A percentile compares a stretch with the other conserved stretches of the same genome.
Conservation (phyloP, 2,329 filamentous ascomycete genomes). For the Penicillium sp. region DNA sequence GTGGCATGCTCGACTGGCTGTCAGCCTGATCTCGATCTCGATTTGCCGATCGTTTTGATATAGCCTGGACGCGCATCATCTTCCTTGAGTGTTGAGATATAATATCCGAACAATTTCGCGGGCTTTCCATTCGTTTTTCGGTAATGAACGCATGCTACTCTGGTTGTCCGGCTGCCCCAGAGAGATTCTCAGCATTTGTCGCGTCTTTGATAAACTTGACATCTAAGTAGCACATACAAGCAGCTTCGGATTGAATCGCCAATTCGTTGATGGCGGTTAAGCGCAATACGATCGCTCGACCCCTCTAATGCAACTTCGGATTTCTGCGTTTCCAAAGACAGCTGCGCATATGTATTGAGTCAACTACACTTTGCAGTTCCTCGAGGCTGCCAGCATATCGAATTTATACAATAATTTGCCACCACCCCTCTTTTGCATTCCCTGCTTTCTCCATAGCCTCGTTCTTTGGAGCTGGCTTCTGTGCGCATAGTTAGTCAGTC, state of each 20-base stretch:
- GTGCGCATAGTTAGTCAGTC: background rate
- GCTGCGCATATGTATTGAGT: background rate
- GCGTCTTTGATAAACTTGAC: background rate
- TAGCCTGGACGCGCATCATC: background rate
- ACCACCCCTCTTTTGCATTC: background rate
- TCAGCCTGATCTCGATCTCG: background rate
- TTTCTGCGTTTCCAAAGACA: background rate
- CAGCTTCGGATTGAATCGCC: background rate
- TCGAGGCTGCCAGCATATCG: background rate
- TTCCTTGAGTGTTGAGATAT: background rate
- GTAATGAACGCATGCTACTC: slow-evolving; percentile 1
- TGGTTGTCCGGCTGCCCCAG: background rate
- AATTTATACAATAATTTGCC: background rate
- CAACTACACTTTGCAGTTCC: background rate
- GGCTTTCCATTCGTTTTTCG: background rate
- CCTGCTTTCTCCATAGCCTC: background rate
- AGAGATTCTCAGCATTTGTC: background rate
- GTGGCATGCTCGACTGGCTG: background rate
- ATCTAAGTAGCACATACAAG: background rate
- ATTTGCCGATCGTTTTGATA: slow-evolving; percentile 1
- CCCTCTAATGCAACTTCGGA: background rate
- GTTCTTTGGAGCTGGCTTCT: background rate
- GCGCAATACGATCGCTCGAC: background rate
- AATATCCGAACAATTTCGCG: background rate
- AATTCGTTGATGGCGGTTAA: background rate